A percentile compares a stretch with the other conserved stretches of the same genome.
Conservation (phyloP, 768 basidiomycete species). For the Dacryopinax spathularia region DNA sequence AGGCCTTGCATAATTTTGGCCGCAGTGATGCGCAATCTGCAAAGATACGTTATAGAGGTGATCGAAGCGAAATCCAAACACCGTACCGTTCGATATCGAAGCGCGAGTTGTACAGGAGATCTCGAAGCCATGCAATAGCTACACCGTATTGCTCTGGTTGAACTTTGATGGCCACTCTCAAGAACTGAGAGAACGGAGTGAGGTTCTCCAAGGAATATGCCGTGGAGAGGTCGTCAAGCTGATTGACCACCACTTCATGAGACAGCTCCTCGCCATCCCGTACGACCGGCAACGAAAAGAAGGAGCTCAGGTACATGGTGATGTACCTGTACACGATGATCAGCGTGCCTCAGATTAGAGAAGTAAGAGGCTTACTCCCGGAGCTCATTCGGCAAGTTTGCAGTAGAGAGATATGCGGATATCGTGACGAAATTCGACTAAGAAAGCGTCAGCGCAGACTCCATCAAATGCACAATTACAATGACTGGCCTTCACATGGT, state of each 20-base stretch:
- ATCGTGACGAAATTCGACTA: constrained; percentile 89
- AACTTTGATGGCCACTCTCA: constrained; percentile 71
- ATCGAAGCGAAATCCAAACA: constrained; percentile 10
- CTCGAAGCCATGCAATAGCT: constrained; percentile 74
- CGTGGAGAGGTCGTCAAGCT: constrained; percentile 82
- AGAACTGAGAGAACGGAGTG: constrained; percentile 47
- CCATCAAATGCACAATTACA: neutral
- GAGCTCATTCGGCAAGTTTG: constrained; percentile 53
- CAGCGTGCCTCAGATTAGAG: neutral
- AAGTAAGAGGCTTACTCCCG: constrained; percentile 43
- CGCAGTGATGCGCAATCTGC: constrained; percentile 64
- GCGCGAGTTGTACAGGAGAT: constrained; percentile 57
- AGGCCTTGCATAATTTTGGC: constrained; percentile 83
- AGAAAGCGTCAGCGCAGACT: neutral
- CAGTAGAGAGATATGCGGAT: constrained; percentile 63
- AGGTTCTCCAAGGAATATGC: constrained; percentile 48
- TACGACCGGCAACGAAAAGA: constrained; percentile 78
- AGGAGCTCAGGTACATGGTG: constrained; percentile 60
- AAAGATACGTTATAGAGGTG: neutral
- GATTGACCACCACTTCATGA: constrained; percentile 84
- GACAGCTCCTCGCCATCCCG: constrained; percentile 53
- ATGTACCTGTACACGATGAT: constrained; percentile 41
- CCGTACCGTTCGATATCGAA: constrained; percentile 67
- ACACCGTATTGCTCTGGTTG: constrained; percentile 63
- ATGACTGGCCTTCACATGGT: constrained; percentile 65